These are phyloP conservation scores for Nannizzia gypsea DNA, from an alignment of 2,329 filamentous ascomycete genomes.

Conservation along the genomic window DNA sequence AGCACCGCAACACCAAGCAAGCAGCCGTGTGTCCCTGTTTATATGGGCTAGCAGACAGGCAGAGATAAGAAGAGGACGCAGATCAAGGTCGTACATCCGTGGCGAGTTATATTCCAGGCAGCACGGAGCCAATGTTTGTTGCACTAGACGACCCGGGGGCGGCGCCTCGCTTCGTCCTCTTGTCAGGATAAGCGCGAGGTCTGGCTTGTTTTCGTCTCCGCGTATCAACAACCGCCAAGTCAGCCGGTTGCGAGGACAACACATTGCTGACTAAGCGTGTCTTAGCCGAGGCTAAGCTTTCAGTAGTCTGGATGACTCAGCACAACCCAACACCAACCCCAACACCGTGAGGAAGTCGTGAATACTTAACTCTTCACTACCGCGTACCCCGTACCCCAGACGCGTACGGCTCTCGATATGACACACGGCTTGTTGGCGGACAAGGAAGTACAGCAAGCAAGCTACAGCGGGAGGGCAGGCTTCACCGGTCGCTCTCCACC, in stretches of 20 bases:
- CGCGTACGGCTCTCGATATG: too few relatives aligned
- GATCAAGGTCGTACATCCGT: background rate
- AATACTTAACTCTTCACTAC: too few relatives aligned
- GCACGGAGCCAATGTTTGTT: background rate
- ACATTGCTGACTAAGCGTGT: background rate
- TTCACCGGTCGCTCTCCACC: too few relatives aligned
- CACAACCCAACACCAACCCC: too few relatives aligned
- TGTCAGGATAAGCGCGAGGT: background rate
- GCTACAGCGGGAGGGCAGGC: too few relatives aligned
- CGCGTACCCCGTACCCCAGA: too few relatives aligned
- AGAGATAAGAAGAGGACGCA: background rate
- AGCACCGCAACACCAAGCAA: too few relatives aligned
- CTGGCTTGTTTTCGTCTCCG: background rate
- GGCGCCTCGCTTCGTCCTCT: background rate
- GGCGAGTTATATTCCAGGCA: background rate
- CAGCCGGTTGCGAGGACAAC: conserved; percentile 6
- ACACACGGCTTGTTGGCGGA: too few relatives aligned
- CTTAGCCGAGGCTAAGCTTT: background rate
- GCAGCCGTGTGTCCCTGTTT: background rate
- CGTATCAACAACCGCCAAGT: conserved; percentile 20
- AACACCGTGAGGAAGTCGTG: too few relatives aligned
- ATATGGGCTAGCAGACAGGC: background rate
- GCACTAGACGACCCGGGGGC: background rate
- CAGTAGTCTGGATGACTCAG: too few relatives aligned
- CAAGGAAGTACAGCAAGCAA: too few relatives aligned